These are phyloP conservation scores for Brassica balearica DNA, from an alignment of 441 rosid genomes.

Conservation along the genomic window DNA sequence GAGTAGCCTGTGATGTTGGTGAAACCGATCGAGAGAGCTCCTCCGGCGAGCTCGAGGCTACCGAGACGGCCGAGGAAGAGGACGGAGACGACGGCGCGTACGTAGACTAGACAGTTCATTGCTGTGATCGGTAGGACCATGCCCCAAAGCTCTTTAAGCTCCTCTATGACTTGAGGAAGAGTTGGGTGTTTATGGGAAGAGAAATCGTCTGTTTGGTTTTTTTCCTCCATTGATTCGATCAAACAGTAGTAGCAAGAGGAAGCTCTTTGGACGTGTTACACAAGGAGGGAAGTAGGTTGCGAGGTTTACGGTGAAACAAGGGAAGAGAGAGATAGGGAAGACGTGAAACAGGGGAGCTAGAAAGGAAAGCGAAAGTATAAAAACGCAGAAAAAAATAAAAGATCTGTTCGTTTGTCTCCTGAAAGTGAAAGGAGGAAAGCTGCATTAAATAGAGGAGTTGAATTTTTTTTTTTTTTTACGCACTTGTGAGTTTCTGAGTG, in stretches of 20 bases:
- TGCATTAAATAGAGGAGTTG: slow-evolving; percentile 40
- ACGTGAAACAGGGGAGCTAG: slow-evolving; percentile 33
- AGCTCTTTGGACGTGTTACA: not conserved
- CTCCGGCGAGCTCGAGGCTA: slow-evolving; percentile 93
- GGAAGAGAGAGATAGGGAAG: slow-evolving; percentile 17
- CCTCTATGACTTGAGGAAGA: slow-evolving; percentile 68
- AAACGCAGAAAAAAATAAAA: slow-evolving; percentile 15
- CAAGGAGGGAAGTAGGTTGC: slow-evolving; percentile 13
- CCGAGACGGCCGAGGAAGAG: slow-evolving; percentile 90
- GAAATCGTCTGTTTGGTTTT: slow-evolving; percentile 52
- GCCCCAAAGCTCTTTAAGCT: slow-evolving; percentile 81
- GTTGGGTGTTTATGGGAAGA: slow-evolving; percentile 56
- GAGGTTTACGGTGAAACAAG: slow-evolving; percentile 24
- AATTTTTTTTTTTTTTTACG: not conserved
- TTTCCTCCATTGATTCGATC: slow-evolving; percentile 53
- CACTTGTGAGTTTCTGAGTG: not conserved
- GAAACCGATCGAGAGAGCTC: slow-evolving; percentile 93
- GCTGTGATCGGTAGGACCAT: slow-evolving; percentile 93
- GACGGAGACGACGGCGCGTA: slow-evolving; percentile 84
- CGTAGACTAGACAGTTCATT: slow-evolving; percentile 81
- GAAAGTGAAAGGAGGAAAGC: slow-evolving; percentile 41
- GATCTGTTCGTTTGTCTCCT: slow-evolving; percentile 38
- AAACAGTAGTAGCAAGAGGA: not conserved
- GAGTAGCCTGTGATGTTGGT: slow-evolving; percentile 99
- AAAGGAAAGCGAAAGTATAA: slow-evolving; percentile 18